These are phyloP conservation scores for Aspergillus brunneoviolaceus DNA, from an alignment of 2,329 filamentous ascomycete species.

Conservation along the genomic window DNA sequence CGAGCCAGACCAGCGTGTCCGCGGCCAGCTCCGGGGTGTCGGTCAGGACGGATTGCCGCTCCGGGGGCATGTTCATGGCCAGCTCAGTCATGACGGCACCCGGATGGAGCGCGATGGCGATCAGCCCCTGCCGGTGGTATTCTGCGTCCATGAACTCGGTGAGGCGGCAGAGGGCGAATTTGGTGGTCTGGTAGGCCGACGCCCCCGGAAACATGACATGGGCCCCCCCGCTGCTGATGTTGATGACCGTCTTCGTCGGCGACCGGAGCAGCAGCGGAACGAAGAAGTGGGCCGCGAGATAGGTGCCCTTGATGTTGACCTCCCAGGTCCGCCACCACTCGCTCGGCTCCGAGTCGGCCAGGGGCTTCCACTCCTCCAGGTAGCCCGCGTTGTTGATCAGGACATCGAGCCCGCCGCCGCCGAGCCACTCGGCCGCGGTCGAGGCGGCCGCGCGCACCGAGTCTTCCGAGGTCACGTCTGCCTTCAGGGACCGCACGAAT, in stretches of 20 bases:
- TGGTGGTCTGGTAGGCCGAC: conserved; percentile 50
- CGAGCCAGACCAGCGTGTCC: conserved; percentile 48
- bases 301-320: conserved; percentile 52
- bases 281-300: conserved; percentile 48
- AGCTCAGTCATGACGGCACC: conserved; percentile 44
- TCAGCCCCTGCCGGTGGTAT: conserved; percentile 44
- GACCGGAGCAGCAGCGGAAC: conserved; percentile 41
- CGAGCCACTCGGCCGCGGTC: conserved; percentile 29
- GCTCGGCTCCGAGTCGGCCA: conserved; percentile 37
- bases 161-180: conserved; percentile 52
- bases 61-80: conserved; percentile 30
- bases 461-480: conserved; percentile 45
- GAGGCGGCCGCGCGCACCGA: conserved; percentile 38
- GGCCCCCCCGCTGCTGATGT: conserved; percentile 48
- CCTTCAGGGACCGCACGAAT: conserved; percentile 43
- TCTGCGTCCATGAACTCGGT: conserved; percentile 52
- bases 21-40: conserved; percentile 44
- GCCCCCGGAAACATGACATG: conserved; percentile 30
- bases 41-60: conserved; percentile 23
- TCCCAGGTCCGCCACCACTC: conserved; percentile 47
- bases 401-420: conserved; percentile 42
- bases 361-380: conserved; percentile 22
- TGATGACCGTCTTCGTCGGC: conserved; percentile 47
- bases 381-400: conserved; percentile 52
- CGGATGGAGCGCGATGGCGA: conserved; percentile 45